Evolutionary conservation across 2,329 filamentous ascomycete species (phyloP), one percentile per base, ranked within the genome.

Genomic region (Scortechinia acanthostroma): DNA sequence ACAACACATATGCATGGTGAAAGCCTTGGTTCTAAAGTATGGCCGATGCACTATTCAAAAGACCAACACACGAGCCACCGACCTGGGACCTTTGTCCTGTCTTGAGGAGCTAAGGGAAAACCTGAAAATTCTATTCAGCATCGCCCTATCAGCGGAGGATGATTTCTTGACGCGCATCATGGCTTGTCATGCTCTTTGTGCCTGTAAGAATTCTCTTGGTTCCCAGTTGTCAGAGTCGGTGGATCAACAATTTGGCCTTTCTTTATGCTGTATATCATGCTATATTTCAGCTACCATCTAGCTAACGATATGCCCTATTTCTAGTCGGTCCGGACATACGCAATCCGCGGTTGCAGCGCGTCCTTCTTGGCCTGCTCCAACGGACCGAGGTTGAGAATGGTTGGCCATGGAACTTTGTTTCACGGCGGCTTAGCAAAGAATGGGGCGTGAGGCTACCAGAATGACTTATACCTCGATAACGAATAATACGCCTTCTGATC

Each of bases 331-430:
- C 16, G 16, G 16, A 17, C 16, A 43, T 43, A n/a, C 10, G 13
- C 16, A 21, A 43, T 43, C 42, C 16, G 16, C 17, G 15, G 5
- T n/a, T 22, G 42, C 42, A 22, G 10, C 21, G 21, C 25, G 4
- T 22, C 14, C 21, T 43, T 20, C 21, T 43, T n/a, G 16, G 25
- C 16, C 15, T 43, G 10, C 17, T 43, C 16, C 17, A 22, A 17
- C 42, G 42, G 21, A 43, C 42, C n/a, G 42, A 43, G 42, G 25
- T n/a, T n/a, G 42, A 43, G 15, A 43, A 43, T 43, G 42, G 42
- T 22, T 43, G 42, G 42, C 42, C 42, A 5, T 43, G 42, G 42
- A 13, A 16, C 5, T 43, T 5, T 22, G 22, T 43, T 43, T 16
- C 15, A 17, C 16, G 25, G 14, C n/a, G n/a, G n/a, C n/a, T n/a